Conservation (phyloP, 108 stramenopile genomes). For the Fragilariopsis cylindrus region DNA sequence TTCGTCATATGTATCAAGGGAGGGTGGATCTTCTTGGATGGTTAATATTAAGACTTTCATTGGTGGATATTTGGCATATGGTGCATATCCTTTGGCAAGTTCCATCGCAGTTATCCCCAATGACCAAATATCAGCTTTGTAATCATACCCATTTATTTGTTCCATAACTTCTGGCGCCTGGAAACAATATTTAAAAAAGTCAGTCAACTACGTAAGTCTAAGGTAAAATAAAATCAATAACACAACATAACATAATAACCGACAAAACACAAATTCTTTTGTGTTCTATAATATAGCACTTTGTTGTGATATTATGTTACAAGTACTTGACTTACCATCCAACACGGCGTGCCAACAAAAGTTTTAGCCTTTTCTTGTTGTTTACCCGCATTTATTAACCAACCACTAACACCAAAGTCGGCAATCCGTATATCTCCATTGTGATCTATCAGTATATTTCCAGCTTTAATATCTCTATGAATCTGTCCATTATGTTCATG, state of each 20-base stretch:
- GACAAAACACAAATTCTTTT: background rate
- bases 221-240: background rate
- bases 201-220: background rate
- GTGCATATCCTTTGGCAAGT: slow-evolving; percentile 97
- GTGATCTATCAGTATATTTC: slow-evolving; percentile 78
- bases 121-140: slow-evolving; percentile 97
- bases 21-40: slow-evolving; percentile 95
- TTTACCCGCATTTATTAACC: slow-evolving; percentile 71
- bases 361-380: slow-evolving; percentile 83
- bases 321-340: slow-evolving; percentile 61
- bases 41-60: slow-evolving; percentile 97
- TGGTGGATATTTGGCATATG: slow-evolving; percentile 94
- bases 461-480: slow-evolving; percentile 96
- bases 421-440: slow-evolving; percentile 88
- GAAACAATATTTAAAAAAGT: background rate
- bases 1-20: slow-evolving; percentile 84
- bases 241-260: background rate
- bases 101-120: slow-evolving; percentile 98
- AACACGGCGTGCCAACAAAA: slow-evolving; percentile 93
- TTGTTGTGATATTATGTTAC: background rate
- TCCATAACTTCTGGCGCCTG: slow-evolving; percentile 94
- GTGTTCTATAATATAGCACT: background rate
- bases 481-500: slow-evolving; percentile 92
- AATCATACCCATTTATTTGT: slow-evolving; percentile 96
- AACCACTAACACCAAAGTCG: slow-evolving; percentile 95